phyloP scores from a whole-genome alignment of 306 rosid species.

The Medicago ruthenica region DNA sequence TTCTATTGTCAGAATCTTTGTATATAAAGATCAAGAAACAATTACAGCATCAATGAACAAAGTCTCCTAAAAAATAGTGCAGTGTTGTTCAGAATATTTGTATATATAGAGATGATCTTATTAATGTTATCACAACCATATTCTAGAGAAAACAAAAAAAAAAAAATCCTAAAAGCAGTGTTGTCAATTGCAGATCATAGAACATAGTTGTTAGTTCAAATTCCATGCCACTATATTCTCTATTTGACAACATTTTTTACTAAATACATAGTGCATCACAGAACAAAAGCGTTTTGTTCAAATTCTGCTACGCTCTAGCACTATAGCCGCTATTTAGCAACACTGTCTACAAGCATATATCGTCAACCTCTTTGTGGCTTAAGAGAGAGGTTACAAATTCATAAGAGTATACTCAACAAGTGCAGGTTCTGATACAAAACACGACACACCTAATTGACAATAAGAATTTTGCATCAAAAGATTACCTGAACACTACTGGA shows the following conservation, averaged over 20 bases:
- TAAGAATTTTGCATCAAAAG: constrained; percentile 20
- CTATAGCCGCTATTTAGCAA: neutral
- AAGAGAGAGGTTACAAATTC: constrained; percentile 17
- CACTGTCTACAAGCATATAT: neutral
- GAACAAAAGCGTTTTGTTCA: neutral
- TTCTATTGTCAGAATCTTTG: constrained; percentile 3
- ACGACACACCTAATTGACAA: neutral
- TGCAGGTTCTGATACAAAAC: constrained; percentile 29
- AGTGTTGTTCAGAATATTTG: no score
- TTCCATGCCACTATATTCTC: no score
- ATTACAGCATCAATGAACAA: constrained; percentile 9
- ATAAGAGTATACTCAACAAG: constrained; percentile 28
- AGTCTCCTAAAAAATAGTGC: neutral
- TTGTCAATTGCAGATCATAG: neutral
- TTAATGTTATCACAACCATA: no score
- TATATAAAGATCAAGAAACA: constrained; percentile 11
- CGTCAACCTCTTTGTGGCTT: neutral
- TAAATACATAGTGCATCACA: neutral
- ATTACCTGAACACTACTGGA: constrained; percentile 94
- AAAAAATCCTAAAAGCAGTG: neutral
- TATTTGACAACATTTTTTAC: neutral
- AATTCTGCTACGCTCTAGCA: neutral
- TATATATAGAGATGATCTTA: neutral
- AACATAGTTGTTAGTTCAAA: no score
- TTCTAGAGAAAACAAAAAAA: no score